A percentile compares a stretch with the other conserved stretches of the same genome.
Conservation (phyloP, 1,139 yeast species). For the Sugiyamaella neomexicana region DNA sequence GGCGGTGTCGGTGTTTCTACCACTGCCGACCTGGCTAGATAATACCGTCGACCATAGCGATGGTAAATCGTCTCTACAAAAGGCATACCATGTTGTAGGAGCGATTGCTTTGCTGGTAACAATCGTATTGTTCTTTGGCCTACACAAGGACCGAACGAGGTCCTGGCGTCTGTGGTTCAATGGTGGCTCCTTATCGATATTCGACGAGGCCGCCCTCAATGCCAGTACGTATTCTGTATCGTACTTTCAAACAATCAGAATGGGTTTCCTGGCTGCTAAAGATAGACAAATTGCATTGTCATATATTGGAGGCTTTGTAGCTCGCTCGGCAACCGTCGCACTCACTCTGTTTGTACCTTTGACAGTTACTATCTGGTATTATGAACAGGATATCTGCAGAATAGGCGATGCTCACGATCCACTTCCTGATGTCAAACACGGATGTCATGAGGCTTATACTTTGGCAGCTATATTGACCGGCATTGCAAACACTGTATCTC, state of each 20-base stretch:
- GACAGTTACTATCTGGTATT: slow-evolving; percentile 58
- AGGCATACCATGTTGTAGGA: slow-evolving; percentile 54
- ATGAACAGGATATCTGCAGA: slow-evolving; percentile 30
- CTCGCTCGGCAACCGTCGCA: slow-evolving; percentile 63
- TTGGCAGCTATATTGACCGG: slow-evolving; percentile 70
- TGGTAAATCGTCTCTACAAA: slow-evolving; percentile 46
- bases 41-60: slow-evolving; percentile 42
- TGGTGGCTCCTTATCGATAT: slow-evolving; percentile 30
- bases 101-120: slow-evolving; percentile 46
- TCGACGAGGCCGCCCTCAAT: slow-evolving; percentile 37
- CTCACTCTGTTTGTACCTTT: slow-evolving; percentile 65
- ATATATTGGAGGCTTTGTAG: slow-evolving; percentile 61
- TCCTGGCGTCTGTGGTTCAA: slow-evolving; percentile 35
- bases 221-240: slow-evolving; percentile 16
- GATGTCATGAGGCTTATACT: slow-evolving; percentile 63
- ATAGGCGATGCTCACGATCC: slow-evolving; percentile 30
- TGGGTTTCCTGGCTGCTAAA: slow-evolving; percentile 49
- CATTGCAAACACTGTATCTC: slow-evolving; percentile 57
- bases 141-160: slow-evolving; percentile 49
- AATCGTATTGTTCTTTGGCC: slow-evolving; percentile 44
- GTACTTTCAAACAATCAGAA: slow-evolving; percentile 46
- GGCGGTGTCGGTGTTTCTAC: slow-evolving; percentile 67
- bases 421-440: slow-evolving; percentile 30
- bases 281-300: slow-evolving; percentile 49
- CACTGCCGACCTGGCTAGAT: slow-evolving; percentile 63